Base-by-base conservation (phyloP, 2,329 filamentous ascomycete genomes). In the Pseudocercospora vitis region DNA sequence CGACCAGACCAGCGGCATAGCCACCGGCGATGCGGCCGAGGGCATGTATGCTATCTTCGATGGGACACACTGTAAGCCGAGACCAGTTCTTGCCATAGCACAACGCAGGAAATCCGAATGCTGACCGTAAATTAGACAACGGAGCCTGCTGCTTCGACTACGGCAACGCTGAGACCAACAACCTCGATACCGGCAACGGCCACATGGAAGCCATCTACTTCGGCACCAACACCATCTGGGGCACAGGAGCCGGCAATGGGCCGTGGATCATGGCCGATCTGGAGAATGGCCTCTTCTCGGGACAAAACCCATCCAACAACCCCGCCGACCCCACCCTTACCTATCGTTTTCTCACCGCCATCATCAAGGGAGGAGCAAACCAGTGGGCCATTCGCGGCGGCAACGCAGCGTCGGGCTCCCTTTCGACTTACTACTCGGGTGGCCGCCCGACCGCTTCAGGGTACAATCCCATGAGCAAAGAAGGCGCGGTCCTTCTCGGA, bases 171-270 rank as follows among this genome's bases (percentile, higher is more conserved):
- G 73, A 75, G 57, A 70, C 65, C 7, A 73, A 62, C 61, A 73
- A 63, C 39, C 51, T 50, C 0, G 72, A 74, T 47, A 78, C 81
- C 0, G 84, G 84, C 2, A 78, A 80, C 49, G 84, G 81, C 12
- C 83, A 86, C 63, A 87, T 87, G 84, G 84, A 87, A 65, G 81
- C 84, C 50, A 81, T 87, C 53, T 87, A 86, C 75, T 86, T 76
- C 61, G 84, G 84, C 1, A 71, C 73, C 65, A 78, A 64, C 66
- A 81, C 73, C 0, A 54, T 55, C 59, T 85, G 81, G 80, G 83
- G 83, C 14, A 69, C 67, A 6, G 84, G 84, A 7, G 52, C 79
- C 3, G 83, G 83, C 39, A 76, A 61, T 37, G 83, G 84, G 0
- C 84, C 84, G 0, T 87, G 84, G 84, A 66, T 87, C 60, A 86